These are phyloP conservation scores for Wickerhamiella lipophila DNA, from an alignment of 805 yeast genomes.

Conservation along the genomic window DNA sequence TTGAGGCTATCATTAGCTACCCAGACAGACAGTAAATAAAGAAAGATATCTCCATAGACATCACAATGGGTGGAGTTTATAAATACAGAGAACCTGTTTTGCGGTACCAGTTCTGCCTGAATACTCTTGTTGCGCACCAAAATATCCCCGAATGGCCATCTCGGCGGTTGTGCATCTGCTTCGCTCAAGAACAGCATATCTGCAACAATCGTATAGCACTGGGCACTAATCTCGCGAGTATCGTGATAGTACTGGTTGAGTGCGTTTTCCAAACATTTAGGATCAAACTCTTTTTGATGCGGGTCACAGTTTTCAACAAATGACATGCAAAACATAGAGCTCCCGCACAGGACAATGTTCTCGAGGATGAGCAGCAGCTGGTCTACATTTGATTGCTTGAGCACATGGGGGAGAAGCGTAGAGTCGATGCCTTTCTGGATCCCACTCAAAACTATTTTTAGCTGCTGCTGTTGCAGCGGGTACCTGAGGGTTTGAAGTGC, in stretches of 20 bases:
- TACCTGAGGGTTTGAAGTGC: background rate
- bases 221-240: background rate
- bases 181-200: background rate
- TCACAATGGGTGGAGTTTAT: conserved; percentile 13
- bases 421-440: background rate
- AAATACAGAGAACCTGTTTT: conserved; percentile 4
- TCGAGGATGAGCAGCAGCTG: conserved; percentile 10
- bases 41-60: conserved; percentile 12
- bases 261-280: background rate
- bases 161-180: background rate
- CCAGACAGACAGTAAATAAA: conserved; percentile 11
- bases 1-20: conserved; percentile 6
- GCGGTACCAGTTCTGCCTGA: background rate
- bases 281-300: background rate
- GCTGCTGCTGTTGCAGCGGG: conserved; percentile 7
- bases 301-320: background rate
- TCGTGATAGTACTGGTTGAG: conserved; percentile 3
- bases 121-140: background rate
- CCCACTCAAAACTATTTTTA: background rate
- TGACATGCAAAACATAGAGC: conserved; percentile 9
- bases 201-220: background rate
- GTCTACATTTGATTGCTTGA: background rate
- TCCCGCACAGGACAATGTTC: conserved; percentile 14
- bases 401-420: conserved; percentile 2
- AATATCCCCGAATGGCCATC: conserved; percentile 1